Conservation (phyloP, 1,139 yeast species). For the Suhomyces ambrosiae region DNA sequence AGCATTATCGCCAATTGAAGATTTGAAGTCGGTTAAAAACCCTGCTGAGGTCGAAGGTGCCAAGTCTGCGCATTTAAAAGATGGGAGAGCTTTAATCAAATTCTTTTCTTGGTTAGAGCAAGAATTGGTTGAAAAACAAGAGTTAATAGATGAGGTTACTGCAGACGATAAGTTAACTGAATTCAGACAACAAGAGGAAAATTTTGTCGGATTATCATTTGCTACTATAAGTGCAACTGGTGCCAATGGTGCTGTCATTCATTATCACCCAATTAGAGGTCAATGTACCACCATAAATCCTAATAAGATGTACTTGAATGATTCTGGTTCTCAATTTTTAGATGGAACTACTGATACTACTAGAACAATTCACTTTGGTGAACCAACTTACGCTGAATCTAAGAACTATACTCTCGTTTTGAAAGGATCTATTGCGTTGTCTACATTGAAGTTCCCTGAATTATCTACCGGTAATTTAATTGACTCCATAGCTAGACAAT, state of each 20-base stretch:
- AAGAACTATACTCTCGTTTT: slow-evolving; percentile 84
- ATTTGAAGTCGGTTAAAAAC: slow-evolving; percentile 80
- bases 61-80: slow-evolving; percentile 75
- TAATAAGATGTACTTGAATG: slow-evolving; percentile 77
- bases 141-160: slow-evolving; percentile 71
- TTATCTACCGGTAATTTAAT: slow-evolving; percentile 82
- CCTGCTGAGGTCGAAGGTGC: slow-evolving; percentile 74
- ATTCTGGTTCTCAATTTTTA: slow-evolving; percentile 90
- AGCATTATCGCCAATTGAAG: slow-evolving; percentile 63
- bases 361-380: slow-evolving; percentile 81
- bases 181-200: slow-evolving; percentile 60
- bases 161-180: slow-evolving; percentile 73
- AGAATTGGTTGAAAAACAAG: slow-evolving; percentile 54
- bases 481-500: slow-evolving; percentile 89
- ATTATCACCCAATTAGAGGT: slow-evolving; percentile 72
- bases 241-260: slow-evolving; percentile 89
- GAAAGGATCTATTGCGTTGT: slow-evolving; percentile 87
- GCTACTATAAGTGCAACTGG: slow-evolving; percentile 94
- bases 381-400: slow-evolving; percentile 67
- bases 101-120: slow-evolving; percentile 89
- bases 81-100: slow-evolving; percentile 78
- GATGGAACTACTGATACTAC: slow-evolving; percentile 98
- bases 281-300: slow-evolving; percentile 72
- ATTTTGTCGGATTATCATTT: slow-evolving; percentile 83
- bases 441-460: slow-evolving; percentile 78